Conservation (phyloP, 2,329 filamentous ascomycete species). For the Lomentospora prolificans region DNA sequence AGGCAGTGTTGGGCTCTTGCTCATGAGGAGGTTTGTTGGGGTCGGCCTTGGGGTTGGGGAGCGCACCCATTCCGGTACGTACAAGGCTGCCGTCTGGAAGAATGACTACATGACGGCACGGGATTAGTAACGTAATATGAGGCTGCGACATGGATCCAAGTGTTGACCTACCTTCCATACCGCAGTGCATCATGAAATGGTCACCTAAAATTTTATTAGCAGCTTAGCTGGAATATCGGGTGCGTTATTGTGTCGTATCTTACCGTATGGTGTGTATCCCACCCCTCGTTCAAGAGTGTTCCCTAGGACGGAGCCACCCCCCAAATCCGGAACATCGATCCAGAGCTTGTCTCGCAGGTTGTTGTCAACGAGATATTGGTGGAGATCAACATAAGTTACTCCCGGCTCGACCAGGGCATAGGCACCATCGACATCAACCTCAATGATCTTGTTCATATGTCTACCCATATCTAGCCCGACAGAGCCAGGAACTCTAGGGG, state of each 20-base stretch:
- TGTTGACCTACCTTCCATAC: constrained; percentile 21
- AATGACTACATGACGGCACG: constrained; percentile 20
- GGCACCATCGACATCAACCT: constrained; percentile 38
- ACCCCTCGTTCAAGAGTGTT: constrained; percentile 36
- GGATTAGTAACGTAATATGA: background rate
- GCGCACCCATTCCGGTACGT: constrained; percentile 37
- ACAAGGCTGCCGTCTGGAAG: constrained; percentile 34
- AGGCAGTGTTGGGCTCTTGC: constrained; percentile 18
- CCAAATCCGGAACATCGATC: constrained; percentile 32
- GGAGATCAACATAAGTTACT: constrained; percentile 40
- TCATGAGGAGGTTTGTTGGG: constrained; percentile 19
- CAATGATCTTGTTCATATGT: constrained; percentile 41
- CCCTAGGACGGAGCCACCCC: constrained; percentile 32
- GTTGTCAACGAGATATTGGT: constrained; percentile 35
- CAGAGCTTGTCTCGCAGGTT: constrained; percentile 28
- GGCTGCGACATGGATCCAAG: background rate
- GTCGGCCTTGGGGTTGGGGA: constrained; percentile 23
- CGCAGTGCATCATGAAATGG: constrained; percentile 28
- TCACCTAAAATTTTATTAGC: constrained; percentile 9
- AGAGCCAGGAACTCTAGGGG: constrained; percentile 40
- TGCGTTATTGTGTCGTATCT: background rate
- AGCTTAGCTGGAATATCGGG: background rate
- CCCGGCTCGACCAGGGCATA: constrained; percentile 45
- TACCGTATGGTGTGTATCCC: constrained; percentile 32
- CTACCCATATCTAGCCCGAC: constrained; percentile 40